Base-by-base conservation (phyloP, 306 rosid genomes). In the Begonia peltatifolia region DNA sequence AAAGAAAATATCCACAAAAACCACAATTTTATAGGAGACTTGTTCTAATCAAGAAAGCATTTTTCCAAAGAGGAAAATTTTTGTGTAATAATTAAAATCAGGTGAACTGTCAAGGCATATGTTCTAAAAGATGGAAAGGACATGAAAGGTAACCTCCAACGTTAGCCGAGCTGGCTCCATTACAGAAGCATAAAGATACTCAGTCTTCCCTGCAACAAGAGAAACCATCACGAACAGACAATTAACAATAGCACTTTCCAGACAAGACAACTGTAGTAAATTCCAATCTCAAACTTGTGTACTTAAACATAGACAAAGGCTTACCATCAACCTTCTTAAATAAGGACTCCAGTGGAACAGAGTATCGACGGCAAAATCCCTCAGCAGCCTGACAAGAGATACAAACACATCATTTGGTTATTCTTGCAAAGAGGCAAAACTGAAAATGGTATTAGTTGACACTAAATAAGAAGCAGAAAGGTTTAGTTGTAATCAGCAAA, bases 331-430 rank as follows among this genome's bases (percentile, higher is more conserved):
- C 63, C 79, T 78, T 89, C 67, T 53, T 65, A 65, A 76, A 85
- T 41, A 85, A 55, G 3, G 68, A 61, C 60, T 80, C 77, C 57
- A 76, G 58, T 35, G 94, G 78, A 55, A 85, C 83, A 60, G 95
- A 76, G 74, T 89, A 74, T 75, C 84, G 80, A 30, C 94, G 87
- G 43, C 73, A 78, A 68, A 85, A 89, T 13, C 97, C 97, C 70
- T 82, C 94, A 18, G 68, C 69, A 51, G 97, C 97, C 97, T 89
- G 79, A 59, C 68, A 82, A 42, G 44, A 74, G 63, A 67, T 58
- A 69, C 50, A n/a, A 42, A 5, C 52, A 5, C 42, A 14, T 20
- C 56, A 60, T 38, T 16, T 50, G 11, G 56, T 47, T 49, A 60
- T 2, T 5, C 15, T n/a, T 13, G 63, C 18, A 41, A 47, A 25